phyloP scores from a whole-genome alignment of 495 filamentous ascomycete genomes.

The Recurvomyces mirabilis region DNA sequence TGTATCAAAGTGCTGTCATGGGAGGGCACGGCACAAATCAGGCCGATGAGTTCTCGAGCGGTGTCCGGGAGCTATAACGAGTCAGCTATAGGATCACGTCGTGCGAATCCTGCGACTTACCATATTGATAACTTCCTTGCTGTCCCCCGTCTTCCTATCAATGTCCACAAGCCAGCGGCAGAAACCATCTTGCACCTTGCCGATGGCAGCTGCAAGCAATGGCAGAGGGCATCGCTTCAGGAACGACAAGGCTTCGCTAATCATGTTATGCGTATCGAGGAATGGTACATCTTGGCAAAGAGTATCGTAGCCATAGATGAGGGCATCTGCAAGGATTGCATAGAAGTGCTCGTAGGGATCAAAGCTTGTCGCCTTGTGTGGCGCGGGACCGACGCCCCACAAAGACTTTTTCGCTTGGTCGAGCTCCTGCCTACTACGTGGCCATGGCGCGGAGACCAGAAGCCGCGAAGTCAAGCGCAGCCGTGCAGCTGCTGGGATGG shows the following conservation, averaged over 20 bases:
- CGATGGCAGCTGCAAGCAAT: slow-evolving; percentile 31
- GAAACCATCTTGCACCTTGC: slow-evolving; percentile 48
- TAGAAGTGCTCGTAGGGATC: slow-evolving; percentile 55
- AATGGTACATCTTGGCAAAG: no score
- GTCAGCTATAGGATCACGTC: slow-evolving; percentile 3
- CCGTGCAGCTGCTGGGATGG: background rate
- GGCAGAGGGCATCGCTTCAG: slow-evolving; percentile 29
- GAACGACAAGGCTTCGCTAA: slow-evolving; percentile 28
- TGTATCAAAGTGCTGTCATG: slow-evolving; percentile 36
- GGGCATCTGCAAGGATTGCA: slow-evolving; percentile 36
- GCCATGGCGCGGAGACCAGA: slow-evolving; percentile 12
- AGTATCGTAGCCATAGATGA: slow-evolving; percentile 28
- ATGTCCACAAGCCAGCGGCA: slow-evolving; percentile 50
- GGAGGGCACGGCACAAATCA: slow-evolving; percentile 21
- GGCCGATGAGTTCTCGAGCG: slow-evolving; percentile 2
- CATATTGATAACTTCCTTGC: background rate
- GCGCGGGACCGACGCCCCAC: slow-evolving; percentile 43
- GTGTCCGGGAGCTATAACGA: no score
- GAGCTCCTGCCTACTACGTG: slow-evolving; percentile 37
- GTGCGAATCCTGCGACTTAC: slow-evolving; percentile 8
- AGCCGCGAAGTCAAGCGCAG: slow-evolving; percentile 6
- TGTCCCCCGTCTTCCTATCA: slow-evolving; percentile 16
- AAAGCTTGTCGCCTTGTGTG: slow-evolving; percentile 32
- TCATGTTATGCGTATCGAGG: no score
- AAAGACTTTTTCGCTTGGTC: slow-evolving; percentile 47